Conservation (phyloP, 2,329 filamentous ascomycete species). For the Colletotrichum magnum region DNA sequence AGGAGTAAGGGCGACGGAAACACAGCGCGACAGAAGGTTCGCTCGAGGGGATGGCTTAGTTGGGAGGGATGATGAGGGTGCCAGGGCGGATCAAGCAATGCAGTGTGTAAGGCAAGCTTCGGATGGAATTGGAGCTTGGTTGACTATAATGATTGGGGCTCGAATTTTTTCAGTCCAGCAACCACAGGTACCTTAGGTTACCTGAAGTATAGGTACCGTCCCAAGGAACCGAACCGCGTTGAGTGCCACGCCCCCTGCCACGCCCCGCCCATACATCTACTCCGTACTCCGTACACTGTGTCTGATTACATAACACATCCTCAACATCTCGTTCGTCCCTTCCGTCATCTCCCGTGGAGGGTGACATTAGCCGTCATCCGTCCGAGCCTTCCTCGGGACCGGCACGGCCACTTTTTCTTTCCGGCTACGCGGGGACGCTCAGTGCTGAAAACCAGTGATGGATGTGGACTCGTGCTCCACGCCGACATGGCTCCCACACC, state of each 20-base stretch:
- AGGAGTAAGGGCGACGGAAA: constrained; percentile 26
- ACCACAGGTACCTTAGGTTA: neutral
- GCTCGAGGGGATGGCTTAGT: neutral
- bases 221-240: no score
- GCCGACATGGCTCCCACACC: no score
- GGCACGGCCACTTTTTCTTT: no score
- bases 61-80: neutral
- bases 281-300: no score
- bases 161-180: constrained; percentile 21
- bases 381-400: neutral
- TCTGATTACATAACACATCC: neutral
- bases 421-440: no score
- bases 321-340: constrained; percentile 21
- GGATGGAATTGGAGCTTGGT: constrained; percentile 27
- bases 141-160: constrained; percentile 3
- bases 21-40: neutral
- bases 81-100: constrained; percentile 6
- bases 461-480: no score
- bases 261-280: no score
- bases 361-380: constrained; percentile 38
- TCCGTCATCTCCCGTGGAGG: constrained; percentile 41
- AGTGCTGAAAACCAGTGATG: no score
- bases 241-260: no score
- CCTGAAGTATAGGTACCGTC: no score
- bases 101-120: constrained; percentile 21